Evolutionary conservation across 495 filamentous ascomycete species (phyloP), one percentile per base, ranked within the genome.

Genomic region (Aspergillus homomorphus): DNA sequence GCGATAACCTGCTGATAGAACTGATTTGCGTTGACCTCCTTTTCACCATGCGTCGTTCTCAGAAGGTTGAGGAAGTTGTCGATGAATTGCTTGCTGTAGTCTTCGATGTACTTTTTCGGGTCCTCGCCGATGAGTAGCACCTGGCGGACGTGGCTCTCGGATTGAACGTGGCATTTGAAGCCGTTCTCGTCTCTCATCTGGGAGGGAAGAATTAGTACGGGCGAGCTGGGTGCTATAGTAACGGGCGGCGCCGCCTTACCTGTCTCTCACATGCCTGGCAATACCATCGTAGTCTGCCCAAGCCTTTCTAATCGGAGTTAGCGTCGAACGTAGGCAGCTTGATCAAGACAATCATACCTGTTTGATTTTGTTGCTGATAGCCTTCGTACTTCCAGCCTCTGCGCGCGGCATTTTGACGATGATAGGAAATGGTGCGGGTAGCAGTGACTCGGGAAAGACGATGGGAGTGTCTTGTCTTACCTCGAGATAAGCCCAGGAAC

Each of bases 321-420:
- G 59, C 10, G 28, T 41, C 21, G 28, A 19, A 12, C 24, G 22
- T 54, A 21, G 45, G 30, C 12, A 28, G 9, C 1, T 15, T 14
- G 23, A 6, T 33, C 48, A n/a, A 16, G 49, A 22, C 21, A 15
- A 18, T 65, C 66, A 10, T 62, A 67, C 72, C 15, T 65, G 53
- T 51, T 97, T 97, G 72, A 96, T 83, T 71, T 91, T 88, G 74
- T 98, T 98, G 72, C 80, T 82, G 49, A 98, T 81, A 61, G 89
- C 82, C 67, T 98, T 98, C 4, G 85, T 90, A 26, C 84, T 86
- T 22, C 94, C 95, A 20, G 89, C 85, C 78, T 98, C 94, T 58
- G 95, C 95, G 75, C 87, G 87, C 54, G 89, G 89, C 95, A 98
- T 98, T n/a, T 66, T 89, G 77, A 15, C 52, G 12, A 23, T 15